These are phyloP conservation scores for Microbotryomycetes sp. DNA, from an alignment of 1,284 basidiomycete genomes.

Conservation along the genomic window DNA sequence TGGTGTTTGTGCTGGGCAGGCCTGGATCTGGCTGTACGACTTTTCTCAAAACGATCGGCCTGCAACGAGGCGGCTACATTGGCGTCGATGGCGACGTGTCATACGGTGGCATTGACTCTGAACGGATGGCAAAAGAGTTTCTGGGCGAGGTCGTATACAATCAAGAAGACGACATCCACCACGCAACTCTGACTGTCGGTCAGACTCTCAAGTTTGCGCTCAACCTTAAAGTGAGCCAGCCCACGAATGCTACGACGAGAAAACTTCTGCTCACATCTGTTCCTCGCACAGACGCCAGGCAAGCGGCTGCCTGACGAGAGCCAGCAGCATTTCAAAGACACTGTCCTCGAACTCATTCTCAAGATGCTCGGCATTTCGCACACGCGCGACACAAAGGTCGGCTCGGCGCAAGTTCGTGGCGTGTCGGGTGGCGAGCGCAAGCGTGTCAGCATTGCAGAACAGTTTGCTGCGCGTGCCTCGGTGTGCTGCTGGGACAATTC, in stretches of 20 bases:
- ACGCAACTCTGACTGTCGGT: conserved; percentile 54
- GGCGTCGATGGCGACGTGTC: conserved; percentile 48
- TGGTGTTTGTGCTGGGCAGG: conserved; percentile 50
- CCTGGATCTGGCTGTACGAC: conserved; percentile 42
- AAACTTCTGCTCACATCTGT: neutral
- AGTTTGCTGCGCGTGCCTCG: conserved; percentile 28
- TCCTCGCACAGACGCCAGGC: conserved; percentile 42
- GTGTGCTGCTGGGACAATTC: conserved; percentile 53
- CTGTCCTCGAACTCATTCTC: conserved; percentile 50
- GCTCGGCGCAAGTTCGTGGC: conserved; percentile 35
- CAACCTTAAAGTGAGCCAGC: conserved; percentile 40
- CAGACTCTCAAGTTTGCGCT: conserved; percentile 53
- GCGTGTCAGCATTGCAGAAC: conserved; percentile 54
- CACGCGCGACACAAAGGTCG: conserved; percentile 53
- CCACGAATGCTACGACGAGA: neutral
- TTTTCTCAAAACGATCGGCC: conserved; percentile 41
- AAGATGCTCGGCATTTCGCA: conserved; percentile 56
- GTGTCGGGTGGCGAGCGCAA: conserved; percentile 45
- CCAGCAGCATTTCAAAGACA: conserved; percentile 46
- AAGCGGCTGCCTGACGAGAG: conserved; percentile 48
- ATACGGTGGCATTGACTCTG: conserved; percentile 51
- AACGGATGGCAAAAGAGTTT: conserved; percentile 47
- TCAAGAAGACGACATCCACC: conserved; percentile 50
- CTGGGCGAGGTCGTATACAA: conserved; percentile 61
- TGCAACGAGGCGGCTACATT: conserved; percentile 36